These are phyloP conservation scores for Nepenthes gracilis DNA, from an alignment of 148 eudicot genomes.

Conservation along the genomic window DNA sequence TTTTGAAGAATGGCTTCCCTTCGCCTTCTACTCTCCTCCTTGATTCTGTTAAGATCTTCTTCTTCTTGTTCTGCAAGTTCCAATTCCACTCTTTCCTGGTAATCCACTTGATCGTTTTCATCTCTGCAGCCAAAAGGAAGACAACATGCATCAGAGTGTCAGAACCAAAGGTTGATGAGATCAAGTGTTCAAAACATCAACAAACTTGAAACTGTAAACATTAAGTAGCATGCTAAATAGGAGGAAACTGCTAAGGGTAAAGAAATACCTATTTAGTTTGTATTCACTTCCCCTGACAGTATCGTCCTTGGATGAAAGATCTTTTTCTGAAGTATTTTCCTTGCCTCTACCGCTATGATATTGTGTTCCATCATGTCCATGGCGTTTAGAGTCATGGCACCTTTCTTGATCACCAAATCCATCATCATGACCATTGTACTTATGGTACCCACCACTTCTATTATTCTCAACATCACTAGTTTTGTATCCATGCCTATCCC, in stretches of 20 bases:
- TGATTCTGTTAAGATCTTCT: slow-evolving; percentile 77
- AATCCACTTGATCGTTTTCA: slow-evolving; percentile 49
- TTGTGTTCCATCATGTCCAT: slow-evolving; percentile 32
- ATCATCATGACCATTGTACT: slow-evolving; percentile 27
- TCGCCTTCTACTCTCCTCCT: slow-evolving; percentile 92
- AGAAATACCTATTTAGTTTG: slow-evolving; percentile 37
- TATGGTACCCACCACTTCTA: slow-evolving; percentile 28
- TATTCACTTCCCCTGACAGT: slow-evolving; percentile 13
- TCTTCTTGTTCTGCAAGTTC: slow-evolving; percentile 67
- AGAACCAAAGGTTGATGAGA: background rate
- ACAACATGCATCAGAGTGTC: background rate
- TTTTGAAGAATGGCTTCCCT: slow-evolving; percentile 94
- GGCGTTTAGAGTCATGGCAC: slow-evolving; percentile 22
- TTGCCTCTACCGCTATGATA: slow-evolving; percentile 24
- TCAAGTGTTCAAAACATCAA: background rate
- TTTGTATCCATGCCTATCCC: slow-evolving; percentile 22
- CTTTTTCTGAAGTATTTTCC: slow-evolving; percentile 23
- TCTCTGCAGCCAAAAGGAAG: slow-evolving; percentile 27
- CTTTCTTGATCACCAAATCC: slow-evolving; percentile 29
- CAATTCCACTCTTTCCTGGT: slow-evolving; percentile 45
- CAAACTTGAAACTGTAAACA: background rate
- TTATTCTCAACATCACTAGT: slow-evolving; percentile 25
- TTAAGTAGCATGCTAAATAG: background rate
- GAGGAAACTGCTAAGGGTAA: background rate
- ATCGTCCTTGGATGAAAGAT: slow-evolving; percentile 17